Conservation (phyloP, 2,329 filamentous ascomycete genomes). For the Furcasterigmium furcatum region DNA sequence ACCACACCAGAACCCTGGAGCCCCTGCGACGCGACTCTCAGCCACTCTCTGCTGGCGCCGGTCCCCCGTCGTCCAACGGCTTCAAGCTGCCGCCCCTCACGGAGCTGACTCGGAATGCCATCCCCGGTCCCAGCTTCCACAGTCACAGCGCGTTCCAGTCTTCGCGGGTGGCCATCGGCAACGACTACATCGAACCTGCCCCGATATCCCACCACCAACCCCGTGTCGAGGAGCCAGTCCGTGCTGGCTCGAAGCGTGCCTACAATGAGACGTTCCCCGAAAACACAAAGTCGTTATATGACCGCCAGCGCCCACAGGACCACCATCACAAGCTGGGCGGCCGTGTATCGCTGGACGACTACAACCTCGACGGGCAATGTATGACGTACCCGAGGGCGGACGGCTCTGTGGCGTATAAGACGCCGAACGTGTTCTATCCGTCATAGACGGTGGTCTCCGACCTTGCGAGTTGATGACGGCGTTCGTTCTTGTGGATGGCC, state of each 20-base stretch:
- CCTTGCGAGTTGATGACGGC: background rate
- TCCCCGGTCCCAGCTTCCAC: background rate
- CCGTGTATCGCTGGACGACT: background rate
- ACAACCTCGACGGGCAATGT: background rate
- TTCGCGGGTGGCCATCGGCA: background rate
- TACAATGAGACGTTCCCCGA: slow-evolving; percentile 11
- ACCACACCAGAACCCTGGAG: background rate
- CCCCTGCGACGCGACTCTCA: background rate
- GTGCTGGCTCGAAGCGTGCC: slow-evolving; percentile 11
- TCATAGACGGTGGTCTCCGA: background rate
- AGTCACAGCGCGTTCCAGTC: background rate
- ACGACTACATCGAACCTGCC: slow-evolving; percentile 8
- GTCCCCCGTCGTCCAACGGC: background rate
- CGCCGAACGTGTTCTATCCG: background rate
- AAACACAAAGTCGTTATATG: slow-evolving; percentile 24
- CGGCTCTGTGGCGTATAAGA: slow-evolving; percentile 18
- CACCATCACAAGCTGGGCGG: slow-evolving; percentile 18
- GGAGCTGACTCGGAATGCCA: no score
- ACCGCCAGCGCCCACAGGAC: slow-evolving; percentile 33
- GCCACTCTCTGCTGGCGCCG: background rate
- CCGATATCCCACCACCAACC: slow-evolving; percentile 1
- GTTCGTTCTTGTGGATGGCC: background rate
- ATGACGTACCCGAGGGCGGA: slow-evolving; percentile 29
- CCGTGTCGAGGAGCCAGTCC: background rate
- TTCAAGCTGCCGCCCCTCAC: background rate